Base-by-base conservation (phyloP, 495 filamentous ascomycete species). In the Penicillium diatomitis region DNA sequence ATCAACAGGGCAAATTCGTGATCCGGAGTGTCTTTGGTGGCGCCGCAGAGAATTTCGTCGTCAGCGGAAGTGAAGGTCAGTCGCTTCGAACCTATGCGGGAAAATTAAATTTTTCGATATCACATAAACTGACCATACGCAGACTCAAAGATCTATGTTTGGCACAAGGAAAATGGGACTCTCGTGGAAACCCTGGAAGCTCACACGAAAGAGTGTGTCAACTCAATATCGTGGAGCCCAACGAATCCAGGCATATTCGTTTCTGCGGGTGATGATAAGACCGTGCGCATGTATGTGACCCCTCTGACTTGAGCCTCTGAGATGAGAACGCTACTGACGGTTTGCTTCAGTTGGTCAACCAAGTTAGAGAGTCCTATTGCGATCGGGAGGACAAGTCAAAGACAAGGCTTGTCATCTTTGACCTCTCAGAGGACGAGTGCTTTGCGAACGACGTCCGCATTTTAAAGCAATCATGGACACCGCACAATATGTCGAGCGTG, bases 141-240 rank as follows among this genome's bases (percentile, higher is more conserved):
- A 91, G 90, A 91, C 61, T 85, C 87, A 0, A 70, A 72, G 29
- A 71, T 98, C 44, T 88, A 84, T 56, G 86, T 98, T 51, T 98
- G 90, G 89, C 87, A 92, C 60, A 90, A 89, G 63, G 76, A 83
- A 38, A 90, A 83, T 32, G 88, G 85, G 3, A 72, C 71, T 2
- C 73, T 86, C 4, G 80, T 98, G 5, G 86, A 88, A 56, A 82
- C 75, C 32, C 69, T 96, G 11, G 78, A 84, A 9, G 90, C 83
- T 0, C 91, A 97, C 54, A 65, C 63, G 0, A 72, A 78, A 6
- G 84, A 88, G 8, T 85, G 80, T 46, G 91, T 94, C 46, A 98
- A 96, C 66, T 77, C 88, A n/a, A 86, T 95, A 33, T 77, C 86
- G 5, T 98, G 92, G 92, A 94, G 90, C 55, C 89, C 90, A 1